A percentile compares a stretch with the other conserved stretches of the same genome.
Evolutionary conservation across 2,329 filamentous ascomycete species (phyloP).

Genomic region (Neofusicoccum sp.): DNA sequence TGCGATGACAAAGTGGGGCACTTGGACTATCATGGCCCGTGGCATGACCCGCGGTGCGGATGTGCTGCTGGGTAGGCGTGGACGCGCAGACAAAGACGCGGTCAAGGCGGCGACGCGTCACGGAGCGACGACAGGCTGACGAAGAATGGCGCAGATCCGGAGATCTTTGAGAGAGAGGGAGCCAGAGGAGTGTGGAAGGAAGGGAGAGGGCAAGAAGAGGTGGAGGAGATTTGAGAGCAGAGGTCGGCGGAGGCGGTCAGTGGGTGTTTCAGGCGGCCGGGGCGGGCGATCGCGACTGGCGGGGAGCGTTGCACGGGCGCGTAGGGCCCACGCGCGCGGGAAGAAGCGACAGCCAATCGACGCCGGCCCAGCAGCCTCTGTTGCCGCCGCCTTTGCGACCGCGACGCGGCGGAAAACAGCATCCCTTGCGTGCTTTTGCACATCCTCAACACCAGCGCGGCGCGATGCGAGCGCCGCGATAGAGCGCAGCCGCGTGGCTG

Average conservation of each 20-base stretch:
- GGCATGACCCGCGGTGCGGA: neutral
- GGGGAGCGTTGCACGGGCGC: slow-evolving; percentile 3
- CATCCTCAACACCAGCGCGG: neutral
- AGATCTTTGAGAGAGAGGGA: neutral
- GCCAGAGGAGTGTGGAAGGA: neutral
- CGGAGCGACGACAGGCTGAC: neutral
- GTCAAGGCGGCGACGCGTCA: neutral
- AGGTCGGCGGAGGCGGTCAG: slow-evolving; percentile 7
- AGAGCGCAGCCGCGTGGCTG: neutral
- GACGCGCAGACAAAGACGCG: neutral
- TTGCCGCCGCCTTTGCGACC: neutral
- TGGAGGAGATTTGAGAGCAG: neutral
- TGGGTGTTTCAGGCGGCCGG: neutral
- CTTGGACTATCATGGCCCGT: too few species aligned
- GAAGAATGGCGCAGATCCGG: neutral
- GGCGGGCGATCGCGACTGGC: neutral
- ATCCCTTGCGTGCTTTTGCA: neutral
- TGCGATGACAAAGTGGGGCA: too few species aligned
- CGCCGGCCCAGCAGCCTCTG: neutral
- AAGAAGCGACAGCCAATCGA: slow-evolving; percentile 15
- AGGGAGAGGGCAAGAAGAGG: neutral
- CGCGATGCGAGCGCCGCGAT: neutral
- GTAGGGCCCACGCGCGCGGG: neutral
- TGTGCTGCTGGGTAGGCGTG: neutral
- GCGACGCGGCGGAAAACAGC: neutral